Conservation (phyloP, 2,329 filamentous ascomycete genomes). For the Diplodia intermedia region DNA sequence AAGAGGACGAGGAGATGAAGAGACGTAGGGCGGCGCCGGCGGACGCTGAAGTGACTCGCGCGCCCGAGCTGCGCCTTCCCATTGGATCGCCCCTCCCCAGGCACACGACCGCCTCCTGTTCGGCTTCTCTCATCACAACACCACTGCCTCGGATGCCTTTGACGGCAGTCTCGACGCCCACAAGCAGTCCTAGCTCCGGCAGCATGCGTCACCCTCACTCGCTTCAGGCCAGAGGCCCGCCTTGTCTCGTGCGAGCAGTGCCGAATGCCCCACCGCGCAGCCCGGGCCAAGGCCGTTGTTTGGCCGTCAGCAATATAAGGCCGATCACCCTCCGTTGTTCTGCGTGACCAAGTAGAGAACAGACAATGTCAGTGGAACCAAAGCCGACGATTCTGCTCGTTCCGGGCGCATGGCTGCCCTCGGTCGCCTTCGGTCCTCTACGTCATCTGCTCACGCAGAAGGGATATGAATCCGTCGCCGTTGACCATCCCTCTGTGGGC, state of each 20-base stretch:
- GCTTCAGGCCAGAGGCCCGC: background rate
- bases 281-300: background rate
- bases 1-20: background rate
- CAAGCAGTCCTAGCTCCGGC: background rate
- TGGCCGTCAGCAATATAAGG: background rate
- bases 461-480: constrained; percentile 23
- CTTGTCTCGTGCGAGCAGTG: background rate
- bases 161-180: constrained; percentile 10
- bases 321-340: background rate
- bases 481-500: constrained; percentile 30
- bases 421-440: constrained; percentile 20
- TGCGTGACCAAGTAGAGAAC: background rate
- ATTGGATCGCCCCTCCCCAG: background rate
- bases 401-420: constrained; percentile 26
- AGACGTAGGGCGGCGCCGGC: too few species aligned
- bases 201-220: background rate
- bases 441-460: constrained; percentile 6
- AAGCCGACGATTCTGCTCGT: constrained; percentile 24
- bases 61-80: constrained; percentile 3
- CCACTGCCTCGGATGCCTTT: constrained; percentile 2
- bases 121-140: background rate
- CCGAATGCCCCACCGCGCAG: background rate
- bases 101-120: background rate
- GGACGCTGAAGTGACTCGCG: background rate
- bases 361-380: background rate